Conservation (phyloP, 768 basidiomycete species). For the Auricularia sp. region DNA sequence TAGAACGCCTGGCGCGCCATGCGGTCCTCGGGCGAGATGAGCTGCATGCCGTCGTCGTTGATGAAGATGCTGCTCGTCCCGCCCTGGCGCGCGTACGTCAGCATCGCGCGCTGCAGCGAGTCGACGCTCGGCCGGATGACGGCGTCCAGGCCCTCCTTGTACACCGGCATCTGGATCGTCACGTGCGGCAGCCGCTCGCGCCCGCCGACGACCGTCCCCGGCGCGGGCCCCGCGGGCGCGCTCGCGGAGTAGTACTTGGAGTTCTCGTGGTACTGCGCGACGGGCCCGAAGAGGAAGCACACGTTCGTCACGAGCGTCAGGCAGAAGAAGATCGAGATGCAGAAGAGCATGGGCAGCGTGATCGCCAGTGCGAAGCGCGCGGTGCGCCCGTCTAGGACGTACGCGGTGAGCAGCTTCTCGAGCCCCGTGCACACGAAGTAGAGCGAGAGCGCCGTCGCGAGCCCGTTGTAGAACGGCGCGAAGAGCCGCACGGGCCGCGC, state of each 20-base stretch:
- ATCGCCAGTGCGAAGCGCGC: conserved; percentile 55
- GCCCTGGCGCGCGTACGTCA: conserved; percentile 31
- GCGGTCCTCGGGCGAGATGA: conserved; percentile 19
- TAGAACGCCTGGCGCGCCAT: conserved; percentile 24
- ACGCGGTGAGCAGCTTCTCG: background rate
- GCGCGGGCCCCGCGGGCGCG: background rate
- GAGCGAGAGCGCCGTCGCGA: background rate
- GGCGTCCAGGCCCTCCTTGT: conserved; percentile 15
- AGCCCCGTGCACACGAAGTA: background rate
- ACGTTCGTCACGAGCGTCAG: conserved; percentile 11
- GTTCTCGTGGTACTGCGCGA: conserved; percentile 55
- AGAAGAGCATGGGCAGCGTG: conserved; percentile 63
- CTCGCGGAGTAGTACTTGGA: conserved; percentile 17
- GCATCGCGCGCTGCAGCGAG: conserved; percentile 27
- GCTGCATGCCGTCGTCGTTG: conserved; percentile 32
- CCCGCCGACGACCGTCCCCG: conserved; percentile 36
- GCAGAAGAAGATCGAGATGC: conserved; percentile 43
- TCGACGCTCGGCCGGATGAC: conserved; percentile 7
- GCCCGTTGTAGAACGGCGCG: background rate
- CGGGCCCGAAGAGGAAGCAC: conserved; percentile 47
- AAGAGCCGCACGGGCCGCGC: conserved; percentile 20
- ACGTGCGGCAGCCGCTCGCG: conserved; percentile 24
- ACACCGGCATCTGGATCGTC: conserved; percentile 21
- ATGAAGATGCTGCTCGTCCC: conserved; percentile 26
- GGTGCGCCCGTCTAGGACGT: conserved; percentile 51